These are phyloP conservation scores for Berkeleyomyces rouxiae DNA, from an alignment of 2,329 filamentous ascomycete genomes.

Conservation along the genomic window DNA sequence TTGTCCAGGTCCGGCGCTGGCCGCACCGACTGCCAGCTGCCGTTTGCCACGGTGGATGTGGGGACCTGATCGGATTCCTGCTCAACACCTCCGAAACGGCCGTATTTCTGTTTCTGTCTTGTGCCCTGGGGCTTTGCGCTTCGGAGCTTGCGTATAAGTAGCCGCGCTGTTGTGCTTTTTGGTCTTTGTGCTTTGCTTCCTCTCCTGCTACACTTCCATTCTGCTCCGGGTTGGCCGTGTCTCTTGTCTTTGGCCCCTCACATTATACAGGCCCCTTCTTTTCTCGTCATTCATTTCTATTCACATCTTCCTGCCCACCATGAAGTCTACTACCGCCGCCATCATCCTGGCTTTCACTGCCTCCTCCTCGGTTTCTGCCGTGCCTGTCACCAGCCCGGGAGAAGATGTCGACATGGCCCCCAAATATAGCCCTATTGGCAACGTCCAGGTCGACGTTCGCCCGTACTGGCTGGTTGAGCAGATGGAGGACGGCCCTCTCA, in stretches of 20 bases:
- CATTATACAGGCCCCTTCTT: too few relatives aligned
- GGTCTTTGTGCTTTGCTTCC: too few relatives aligned
- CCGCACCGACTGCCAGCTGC: not conserved
- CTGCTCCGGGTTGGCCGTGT: not conserved
- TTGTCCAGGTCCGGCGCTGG: not conserved
- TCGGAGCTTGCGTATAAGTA: too few relatives aligned
- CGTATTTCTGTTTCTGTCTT: too few relatives aligned
- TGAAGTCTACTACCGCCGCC: slow-evolving; percentile 5
- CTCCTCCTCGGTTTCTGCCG: slow-evolving; percentile 1
- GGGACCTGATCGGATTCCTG: too few relatives aligned
- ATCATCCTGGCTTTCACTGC: slow-evolving; percentile 3
- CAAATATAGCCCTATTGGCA: slow-evolving; percentile 23
- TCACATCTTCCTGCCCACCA: not conserved
- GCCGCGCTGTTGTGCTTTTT: too few relatives aligned
- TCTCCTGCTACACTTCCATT: not conserved
- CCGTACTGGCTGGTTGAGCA: slow-evolving; percentile 48
- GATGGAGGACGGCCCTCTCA: slow-evolving; percentile 43
- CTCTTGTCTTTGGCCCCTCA: too few relatives aligned
- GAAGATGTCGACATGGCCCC: not conserved
- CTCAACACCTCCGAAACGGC: too few relatives aligned
- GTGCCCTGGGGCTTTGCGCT: too few relatives aligned
- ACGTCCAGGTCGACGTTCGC: slow-evolving; percentile 43
- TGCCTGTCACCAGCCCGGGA: not conserved
- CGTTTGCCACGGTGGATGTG: not conserved
- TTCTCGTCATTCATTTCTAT: not conserved